Evolutionary conservation across 2,329 filamentous ascomycete species (phyloP), one percentile per base, ranked within the genome.

Genomic region (Bipolaris cookei): DNA sequence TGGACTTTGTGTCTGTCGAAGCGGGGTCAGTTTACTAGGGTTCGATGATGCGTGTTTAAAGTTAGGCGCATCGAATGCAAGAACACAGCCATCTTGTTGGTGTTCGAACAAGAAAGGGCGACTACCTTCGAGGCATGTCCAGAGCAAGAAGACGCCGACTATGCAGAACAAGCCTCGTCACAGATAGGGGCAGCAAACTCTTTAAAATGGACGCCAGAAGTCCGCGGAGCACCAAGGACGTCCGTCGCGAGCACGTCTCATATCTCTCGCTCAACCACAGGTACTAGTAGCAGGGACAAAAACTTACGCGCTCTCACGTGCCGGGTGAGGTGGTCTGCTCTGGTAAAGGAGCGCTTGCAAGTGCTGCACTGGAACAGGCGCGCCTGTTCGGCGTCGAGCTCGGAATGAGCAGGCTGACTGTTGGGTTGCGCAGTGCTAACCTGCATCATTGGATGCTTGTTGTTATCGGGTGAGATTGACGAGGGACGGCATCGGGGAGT

Each of bases 251-350:
- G 38, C 16, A 6, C 25, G 16, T 10, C 23, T 25, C 23, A 10
- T 4, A n/a, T 14, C 10, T 20, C 32, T 35, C 38, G 21, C 16
- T 28, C 25, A 13, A 30, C 28, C 10, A 30, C 28, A 23, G n/a
- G n/a, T 18, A 6, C 7, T 25, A 10, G 16, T 16, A 8, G 20
- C 16, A 11, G 49, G 46, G 39, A 46, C 42, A 32, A 38, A 44
- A 67, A 68, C 71, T 54, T 64, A 79, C 77, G 82, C 59, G 82
- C 81, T 61, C 82, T 79, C 39, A 83, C 81, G 72, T 84, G 82
- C 44, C 82, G 79, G 50, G 78, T 80, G 21, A 85, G 74, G 69
- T 84, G 82, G 66, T 85, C 82, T 4, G 81, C 77, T 25, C 83
- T 77, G 10, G 79, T 80, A 68, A 84, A 85, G 51, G 76, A 80